Conservation (phyloP, 169 alveolate genomes). For the Plasmodium cynomolgi region DNA sequence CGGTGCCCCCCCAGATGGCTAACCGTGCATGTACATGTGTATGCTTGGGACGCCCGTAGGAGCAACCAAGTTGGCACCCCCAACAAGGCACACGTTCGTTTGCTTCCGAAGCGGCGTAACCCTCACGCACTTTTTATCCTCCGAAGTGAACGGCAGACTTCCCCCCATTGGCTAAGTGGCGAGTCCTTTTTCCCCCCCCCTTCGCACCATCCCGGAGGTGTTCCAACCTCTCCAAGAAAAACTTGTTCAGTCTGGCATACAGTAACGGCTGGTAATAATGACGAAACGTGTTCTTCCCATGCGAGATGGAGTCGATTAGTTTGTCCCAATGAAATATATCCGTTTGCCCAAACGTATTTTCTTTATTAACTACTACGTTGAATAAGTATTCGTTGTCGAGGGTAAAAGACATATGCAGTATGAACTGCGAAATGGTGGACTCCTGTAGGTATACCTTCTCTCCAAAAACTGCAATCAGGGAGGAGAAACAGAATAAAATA, state of each 20-base stretch:
- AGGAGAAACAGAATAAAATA: constrained; percentile 34
- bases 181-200: background rate
- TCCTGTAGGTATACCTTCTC: constrained; percentile 3
- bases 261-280: constrained; percentile 35
- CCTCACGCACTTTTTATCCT: background rate
- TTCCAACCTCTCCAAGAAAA: constrained; percentile 9
- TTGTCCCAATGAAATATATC: constrained; percentile 54
- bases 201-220: background rate
- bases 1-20: background rate
- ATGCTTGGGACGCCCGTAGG: too few relatives aligned
- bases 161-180: background rate
- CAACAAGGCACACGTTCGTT: background rate
- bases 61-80: too few relatives aligned
- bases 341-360: constrained; percentile 5
- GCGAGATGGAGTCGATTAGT: constrained; percentile 25
- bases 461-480: constrained; percentile 20
- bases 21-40: background rate
- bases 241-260: constrained; percentile 29
- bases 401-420: constrained; percentile 64
- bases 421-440: constrained; percentile 20
- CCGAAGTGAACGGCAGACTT: background rate
- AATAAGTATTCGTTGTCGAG: constrained; percentile 51
- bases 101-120: background rate
- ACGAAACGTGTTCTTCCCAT: background rate
- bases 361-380: constrained; percentile 42